phyloP scores from a whole-genome alignment of 768 basidiomycete species.

The Leccinum fibrillosum region DNA sequence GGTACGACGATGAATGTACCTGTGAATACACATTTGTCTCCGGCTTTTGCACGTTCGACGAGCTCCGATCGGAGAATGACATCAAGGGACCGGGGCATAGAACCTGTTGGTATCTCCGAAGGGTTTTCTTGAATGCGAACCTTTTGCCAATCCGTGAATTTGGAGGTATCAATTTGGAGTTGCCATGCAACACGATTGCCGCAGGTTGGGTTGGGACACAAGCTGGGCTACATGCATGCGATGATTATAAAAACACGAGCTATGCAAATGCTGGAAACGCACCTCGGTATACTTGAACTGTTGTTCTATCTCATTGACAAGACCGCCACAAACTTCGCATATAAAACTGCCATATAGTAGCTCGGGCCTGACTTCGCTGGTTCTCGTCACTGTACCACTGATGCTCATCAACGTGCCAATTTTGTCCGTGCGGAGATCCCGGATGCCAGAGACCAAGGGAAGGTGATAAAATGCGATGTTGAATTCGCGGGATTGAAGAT shows the following conservation, averaged over 20 bases:
- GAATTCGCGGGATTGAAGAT: slow-evolving; percentile 91
- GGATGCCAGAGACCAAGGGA: slow-evolving; percentile 90
- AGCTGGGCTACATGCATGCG: slow-evolving; percentile 57
- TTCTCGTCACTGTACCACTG: slow-evolving; percentile 95
- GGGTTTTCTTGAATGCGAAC: slow-evolving; percentile 98
- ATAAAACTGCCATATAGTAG: slow-evolving; percentile 90
- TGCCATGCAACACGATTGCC: slow-evolving; percentile 90
- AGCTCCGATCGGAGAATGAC: slow-evolving; percentile 94
- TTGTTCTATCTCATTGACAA: slow-evolving; percentile 92
- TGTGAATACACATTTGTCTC: slow-evolving; percentile 97
- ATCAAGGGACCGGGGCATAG: slow-evolving; percentile 96
- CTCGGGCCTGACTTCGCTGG: slow-evolving; percentile 96
- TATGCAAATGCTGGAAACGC: neutral
- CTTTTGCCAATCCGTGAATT: slow-evolving; percentile 99
- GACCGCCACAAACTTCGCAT: slow-evolving; percentile 83
- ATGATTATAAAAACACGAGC: slow-evolving; percentile 8
- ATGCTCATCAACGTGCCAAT: slow-evolving; percentile 95
- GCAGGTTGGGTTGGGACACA: slow-evolving; percentile 94
- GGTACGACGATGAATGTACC: slow-evolving; percentile 98
- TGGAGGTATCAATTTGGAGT: slow-evolving; percentile 91
- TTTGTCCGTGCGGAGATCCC: slow-evolving; percentile 87
- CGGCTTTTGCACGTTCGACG: slow-evolving; percentile 98
- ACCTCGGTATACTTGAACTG: slow-evolving; percentile 99
- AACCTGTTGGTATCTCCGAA: slow-evolving; percentile 97
- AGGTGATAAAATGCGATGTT: slow-evolving; percentile 94